phyloP scores from a whole-genome alignment of 495 filamentous ascomycete genomes.

The Trichoderma orchidacearum region DNA sequence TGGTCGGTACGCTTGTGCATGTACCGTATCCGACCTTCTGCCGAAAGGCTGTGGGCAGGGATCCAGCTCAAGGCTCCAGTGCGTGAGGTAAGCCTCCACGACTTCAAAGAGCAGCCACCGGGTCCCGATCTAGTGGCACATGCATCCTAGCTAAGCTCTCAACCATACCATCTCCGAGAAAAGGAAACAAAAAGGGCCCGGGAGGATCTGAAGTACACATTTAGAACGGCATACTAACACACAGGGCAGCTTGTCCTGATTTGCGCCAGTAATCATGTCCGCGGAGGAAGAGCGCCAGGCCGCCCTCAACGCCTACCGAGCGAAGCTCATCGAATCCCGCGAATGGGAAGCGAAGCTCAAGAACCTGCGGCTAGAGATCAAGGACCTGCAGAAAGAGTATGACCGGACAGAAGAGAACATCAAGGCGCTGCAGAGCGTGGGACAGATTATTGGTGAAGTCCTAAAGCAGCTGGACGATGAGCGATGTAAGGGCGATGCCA shows the following conservation, averaged over 20 bases:
- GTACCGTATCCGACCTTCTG: constrained; percentile 4
- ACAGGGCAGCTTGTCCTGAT: neutral
- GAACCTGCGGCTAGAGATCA: constrained; percentile 81
- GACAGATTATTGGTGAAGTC: constrained; percentile 98
- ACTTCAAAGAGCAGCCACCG: neutral
- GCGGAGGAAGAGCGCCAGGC: constrained; percentile 57
- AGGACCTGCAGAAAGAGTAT: constrained; percentile 85
- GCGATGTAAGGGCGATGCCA: constrained; percentile 56
- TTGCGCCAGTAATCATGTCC: constrained; percentile 14
- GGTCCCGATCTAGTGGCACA: neutral
- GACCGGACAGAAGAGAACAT: constrained; percentile 98
- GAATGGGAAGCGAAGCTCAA: constrained; percentile 99
- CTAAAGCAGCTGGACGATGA: constrained; percentile 98
- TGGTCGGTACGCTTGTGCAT: no score
- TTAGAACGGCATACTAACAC: neutral
- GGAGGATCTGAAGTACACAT: neutral
- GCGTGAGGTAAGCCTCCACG: constrained; percentile 3
- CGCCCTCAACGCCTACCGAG: constrained; percentile 79
- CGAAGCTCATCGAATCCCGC: constrained; percentile 85
- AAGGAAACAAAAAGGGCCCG: neutral
- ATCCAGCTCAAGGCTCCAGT: constrained; percentile 1
- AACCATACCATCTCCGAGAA: no score
- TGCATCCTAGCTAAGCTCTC: neutral
- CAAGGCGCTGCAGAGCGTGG: constrained; percentile 97
- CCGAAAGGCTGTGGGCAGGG: neutral